Conservation (phyloP, 116 monocot genomes). For the Posidonia oceanica region DNA sequence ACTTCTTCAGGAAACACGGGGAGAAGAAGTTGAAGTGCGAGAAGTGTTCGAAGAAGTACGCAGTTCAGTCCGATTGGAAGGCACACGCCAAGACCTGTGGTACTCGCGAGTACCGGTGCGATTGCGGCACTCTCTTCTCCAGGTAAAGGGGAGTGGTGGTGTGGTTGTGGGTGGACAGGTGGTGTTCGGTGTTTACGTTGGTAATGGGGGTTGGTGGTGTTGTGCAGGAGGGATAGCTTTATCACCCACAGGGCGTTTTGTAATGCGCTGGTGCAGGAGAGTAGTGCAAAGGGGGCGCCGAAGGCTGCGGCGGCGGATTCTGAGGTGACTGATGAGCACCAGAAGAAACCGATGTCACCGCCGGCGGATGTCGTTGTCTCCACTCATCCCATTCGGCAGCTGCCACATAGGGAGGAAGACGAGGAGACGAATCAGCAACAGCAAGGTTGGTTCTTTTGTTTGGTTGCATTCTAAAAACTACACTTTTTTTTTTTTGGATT, state of each 20-base stretch:
- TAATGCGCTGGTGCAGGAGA: neutral
- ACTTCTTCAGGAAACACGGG: constrained; percentile 84
- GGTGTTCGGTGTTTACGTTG: no score
- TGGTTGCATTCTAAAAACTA: no score
- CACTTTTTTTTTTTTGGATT: no score
- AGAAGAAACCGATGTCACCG: no score
- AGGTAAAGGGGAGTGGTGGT: constrained; percentile 16
- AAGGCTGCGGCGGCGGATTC: neutral
- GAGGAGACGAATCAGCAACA: no score
- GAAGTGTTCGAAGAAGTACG: constrained; percentile 93
- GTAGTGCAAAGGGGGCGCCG: neutral
- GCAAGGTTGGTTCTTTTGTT: no score
- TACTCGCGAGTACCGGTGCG: constrained; percentile 80
- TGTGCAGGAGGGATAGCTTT: constrained; percentile 1
- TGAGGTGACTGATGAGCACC: neutral
- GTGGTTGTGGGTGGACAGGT: no score
- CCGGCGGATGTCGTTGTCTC: no score
- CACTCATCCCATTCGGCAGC: no score
- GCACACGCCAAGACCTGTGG: constrained; percentile 83
- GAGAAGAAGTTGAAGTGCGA: constrained; percentile 98
- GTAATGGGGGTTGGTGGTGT: no score
- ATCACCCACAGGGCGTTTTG: constrained; percentile 6
- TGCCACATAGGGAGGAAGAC: no score
- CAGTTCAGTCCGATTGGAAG: constrained; percentile 92
- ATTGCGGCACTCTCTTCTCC: constrained; percentile 88